These are phyloP conservation scores for Ceratobasidium sp. DNA, from an alignment of 1,284 basidiomycete species.

Conservation along the genomic window DNA sequence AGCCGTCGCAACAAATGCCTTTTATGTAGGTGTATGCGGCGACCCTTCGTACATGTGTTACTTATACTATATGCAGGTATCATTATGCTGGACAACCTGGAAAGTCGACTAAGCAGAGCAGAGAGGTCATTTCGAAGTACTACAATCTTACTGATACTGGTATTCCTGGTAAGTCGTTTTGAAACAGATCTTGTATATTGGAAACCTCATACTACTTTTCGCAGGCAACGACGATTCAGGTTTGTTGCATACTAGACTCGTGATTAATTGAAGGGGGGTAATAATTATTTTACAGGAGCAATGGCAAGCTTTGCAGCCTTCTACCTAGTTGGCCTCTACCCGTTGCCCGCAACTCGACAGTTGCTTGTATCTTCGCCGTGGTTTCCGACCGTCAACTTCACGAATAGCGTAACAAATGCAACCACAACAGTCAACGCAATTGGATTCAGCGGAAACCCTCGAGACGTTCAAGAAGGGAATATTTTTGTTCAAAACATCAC, in stretches of 20 bases:
- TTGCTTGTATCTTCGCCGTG: conserved; percentile 72
- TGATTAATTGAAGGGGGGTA: conserved; percentile 50
- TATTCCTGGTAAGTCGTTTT: conserved; percentile 47
- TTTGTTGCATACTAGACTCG: background rate
- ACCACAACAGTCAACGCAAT: conserved; percentile 69
- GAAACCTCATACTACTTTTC: conserved; percentile 18
- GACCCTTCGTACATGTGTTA: too few relatives aligned
- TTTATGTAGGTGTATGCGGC: conserved; percentile 61
- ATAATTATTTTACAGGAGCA: conserved; percentile 61
- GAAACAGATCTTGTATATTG: background rate
- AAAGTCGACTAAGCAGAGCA: conserved; percentile 20
- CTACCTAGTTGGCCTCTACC: conserved; percentile 72
- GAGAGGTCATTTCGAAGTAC: conserved; percentile 36
- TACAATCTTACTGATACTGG: conserved; percentile 49
- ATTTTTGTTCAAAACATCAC: conserved; percentile 72
- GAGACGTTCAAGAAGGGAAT: conserved; percentile 62
- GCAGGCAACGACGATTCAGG: conserved; percentile 40
- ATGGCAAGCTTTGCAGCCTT: conserved; percentile 78
- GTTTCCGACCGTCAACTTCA: conserved; percentile 72
- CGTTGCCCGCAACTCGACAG: conserved; percentile 71
- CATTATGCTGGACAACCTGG: conserved; percentile 72
- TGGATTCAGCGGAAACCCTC: conserved; percentile 68
- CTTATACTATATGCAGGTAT: conserved; percentile 55
- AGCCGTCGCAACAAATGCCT: conserved; percentile 68
- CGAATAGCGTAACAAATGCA: conserved; percentile 68